Conservation (phyloP, 2,329 filamentous ascomycete genomes). For the Malbranchea cinnamomea region DNA sequence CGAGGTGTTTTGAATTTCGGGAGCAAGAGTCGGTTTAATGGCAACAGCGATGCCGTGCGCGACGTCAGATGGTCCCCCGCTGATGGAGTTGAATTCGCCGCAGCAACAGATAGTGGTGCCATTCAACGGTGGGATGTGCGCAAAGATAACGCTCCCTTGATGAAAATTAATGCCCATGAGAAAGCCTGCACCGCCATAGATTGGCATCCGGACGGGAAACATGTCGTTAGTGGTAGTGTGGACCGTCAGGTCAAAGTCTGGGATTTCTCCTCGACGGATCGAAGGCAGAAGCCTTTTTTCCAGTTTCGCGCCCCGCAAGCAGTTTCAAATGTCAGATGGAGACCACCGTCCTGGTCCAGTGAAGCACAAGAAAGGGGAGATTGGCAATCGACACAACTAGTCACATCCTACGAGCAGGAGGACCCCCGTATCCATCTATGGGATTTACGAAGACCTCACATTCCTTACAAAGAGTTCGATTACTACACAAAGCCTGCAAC, state of each 20-base stretch:
- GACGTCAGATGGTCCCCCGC: slow-evolving; percentile 52
- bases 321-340: slow-evolving; percentile 48
- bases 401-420: slow-evolving; percentile 46
- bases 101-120: slow-evolving; percentile 48
- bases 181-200: slow-evolving; percentile 47
- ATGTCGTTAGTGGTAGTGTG: slow-evolving; percentile 46
- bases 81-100: slow-evolving; percentile 47
- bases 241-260: slow-evolving; percentile 50
- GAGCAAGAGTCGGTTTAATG: slow-evolving; percentile 40
- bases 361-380: slow-evolving; percentile 36
- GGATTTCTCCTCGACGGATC: slow-evolving; percentile 43
- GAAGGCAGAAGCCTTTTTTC: slow-evolving; percentile 44
- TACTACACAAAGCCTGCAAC: slow-evolving; percentile 40
- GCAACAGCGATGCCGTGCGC: slow-evolving; percentile 45
- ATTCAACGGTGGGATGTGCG: slow-evolving; percentile 51
- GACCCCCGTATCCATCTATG: slow-evolving; percentile 48
- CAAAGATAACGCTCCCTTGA: slow-evolving; percentile 39
- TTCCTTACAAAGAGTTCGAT: slow-evolving; percentile 48
- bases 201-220: slow-evolving; percentile 53
- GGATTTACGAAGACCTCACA: slow-evolving; percentile 46
- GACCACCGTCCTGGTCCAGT: slow-evolving; percentile 42
- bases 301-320: slow-evolving; percentile 46
- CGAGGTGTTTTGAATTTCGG: slow-evolving; percentile 37
- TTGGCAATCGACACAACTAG: slow-evolving; percentile 47
- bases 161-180: slow-evolving; percentile 48